A percentile compares a stretch with the other conserved stretches of the same genome.
These are phyloP conservation scores for Helicostylum pulchrum DNA, from an alignment of 192 early-diverging fungal species.

Conservation along the genomic window DNA sequence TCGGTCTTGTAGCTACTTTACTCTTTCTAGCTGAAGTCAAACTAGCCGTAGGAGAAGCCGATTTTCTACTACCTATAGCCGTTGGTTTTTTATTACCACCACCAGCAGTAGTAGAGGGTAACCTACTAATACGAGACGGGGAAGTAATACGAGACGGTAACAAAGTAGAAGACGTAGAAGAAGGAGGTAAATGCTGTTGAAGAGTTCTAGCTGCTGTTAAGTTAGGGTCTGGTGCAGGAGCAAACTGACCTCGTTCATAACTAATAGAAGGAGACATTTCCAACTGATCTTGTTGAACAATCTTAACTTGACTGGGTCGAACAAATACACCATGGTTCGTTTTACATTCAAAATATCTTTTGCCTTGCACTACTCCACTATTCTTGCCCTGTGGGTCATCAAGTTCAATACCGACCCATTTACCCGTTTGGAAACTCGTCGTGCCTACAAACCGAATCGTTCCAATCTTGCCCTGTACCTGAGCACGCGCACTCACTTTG, in stretches of 20 bases:
- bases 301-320: conserved; percentile 56
- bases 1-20: neutral
- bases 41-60: conserved; percentile 18
- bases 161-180: conserved; percentile 22
- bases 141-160: conserved; percentile 20
- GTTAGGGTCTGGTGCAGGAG: conserved; percentile 29
- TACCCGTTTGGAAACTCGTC: conserved; percentile 80
- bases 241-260: conserved; percentile 24
- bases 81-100: conserved; percentile 16
- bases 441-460: conserved; percentile 78
- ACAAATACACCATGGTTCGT: conserved; percentile 78
- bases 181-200: conserved; percentile 25
- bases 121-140: conserved; percentile 22
- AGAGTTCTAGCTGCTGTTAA: conserved; percentile 16
- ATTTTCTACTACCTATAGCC: neutral
- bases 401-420: conserved; percentile 91
- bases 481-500: conserved; percentile 45
- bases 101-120: conserved; percentile 1
- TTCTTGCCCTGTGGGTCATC: conserved; percentile 74
- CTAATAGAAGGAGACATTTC: neutral
- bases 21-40: neutral
- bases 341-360: conserved; percentile 75
- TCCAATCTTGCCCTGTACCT: conserved; percentile 54
- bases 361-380: conserved; percentile 71
- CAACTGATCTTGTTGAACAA: neutral